Percentiles rank a stretch among this genome's conserved stretches.
Conservation (phyloP, 2,329 filamentous ascomycete species). For the Microcera coccophila region DNA sequence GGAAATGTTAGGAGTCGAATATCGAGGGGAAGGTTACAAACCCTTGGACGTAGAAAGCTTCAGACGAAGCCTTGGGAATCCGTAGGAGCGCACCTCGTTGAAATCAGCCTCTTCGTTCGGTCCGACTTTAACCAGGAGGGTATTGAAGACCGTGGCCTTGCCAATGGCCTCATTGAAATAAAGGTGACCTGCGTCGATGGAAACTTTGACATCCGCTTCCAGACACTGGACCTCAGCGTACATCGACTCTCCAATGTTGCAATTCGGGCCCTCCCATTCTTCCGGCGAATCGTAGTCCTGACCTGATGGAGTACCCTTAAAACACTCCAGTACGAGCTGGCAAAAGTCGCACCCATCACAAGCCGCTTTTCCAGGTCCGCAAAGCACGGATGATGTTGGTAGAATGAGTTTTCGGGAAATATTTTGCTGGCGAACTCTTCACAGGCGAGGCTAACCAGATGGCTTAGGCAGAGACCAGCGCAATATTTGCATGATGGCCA, state of each 20-base stretch:
- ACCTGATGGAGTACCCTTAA: not conserved
- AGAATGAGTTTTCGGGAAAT: not conserved
- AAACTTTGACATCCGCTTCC: not conserved
- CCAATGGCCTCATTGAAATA: not conserved
- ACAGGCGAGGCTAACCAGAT: not conserved
- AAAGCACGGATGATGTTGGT: not conserved
- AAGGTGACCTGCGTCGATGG: not conserved
- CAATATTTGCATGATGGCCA: not conserved
- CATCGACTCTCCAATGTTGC: not conserved
- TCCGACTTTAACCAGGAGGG: no score
- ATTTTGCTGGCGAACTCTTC: not conserved
- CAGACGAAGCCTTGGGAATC: no score
- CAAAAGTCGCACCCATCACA: not conserved
- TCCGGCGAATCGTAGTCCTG: not conserved
- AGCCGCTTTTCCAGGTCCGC: not conserved
- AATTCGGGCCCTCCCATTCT: not conserved
- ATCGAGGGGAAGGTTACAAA: no score
- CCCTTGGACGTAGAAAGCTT: no score
- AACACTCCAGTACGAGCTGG: not conserved
- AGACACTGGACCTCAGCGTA: not conserved
- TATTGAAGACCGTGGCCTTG: no score
- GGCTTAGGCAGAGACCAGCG: not conserved
- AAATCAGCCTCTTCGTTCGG: no score
- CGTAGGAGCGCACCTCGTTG: no score
- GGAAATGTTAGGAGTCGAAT: no score